These are phyloP conservation scores for Hericium coralloides DNA, from an alignment of 768 basidiomycete genomes.

Conservation along the genomic window DNA sequence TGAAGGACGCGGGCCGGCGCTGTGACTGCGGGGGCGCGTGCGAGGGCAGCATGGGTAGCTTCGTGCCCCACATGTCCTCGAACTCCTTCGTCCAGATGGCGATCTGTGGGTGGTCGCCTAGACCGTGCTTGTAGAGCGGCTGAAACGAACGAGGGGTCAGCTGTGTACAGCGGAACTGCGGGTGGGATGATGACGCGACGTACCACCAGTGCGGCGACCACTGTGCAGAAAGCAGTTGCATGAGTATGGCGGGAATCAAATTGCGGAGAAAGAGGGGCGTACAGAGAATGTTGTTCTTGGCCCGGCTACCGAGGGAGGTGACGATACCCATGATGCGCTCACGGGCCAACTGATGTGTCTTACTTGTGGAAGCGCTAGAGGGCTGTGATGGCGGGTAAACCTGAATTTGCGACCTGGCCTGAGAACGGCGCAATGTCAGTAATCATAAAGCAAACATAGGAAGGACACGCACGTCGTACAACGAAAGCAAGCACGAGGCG, in stretches of 20 bases:
- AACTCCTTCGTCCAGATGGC: slow-evolving; percentile 55
- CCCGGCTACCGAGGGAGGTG: slow-evolving; percentile 30
- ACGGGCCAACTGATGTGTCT: slow-evolving; percentile 26
- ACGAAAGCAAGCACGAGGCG: slow-evolving; percentile 55
- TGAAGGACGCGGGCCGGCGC: slow-evolving; percentile 1
- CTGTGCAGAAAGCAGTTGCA: slow-evolving; percentile 30
- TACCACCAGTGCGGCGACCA: neutral
- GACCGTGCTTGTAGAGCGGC: slow-evolving; percentile 60
- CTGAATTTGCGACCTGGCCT: neutral
- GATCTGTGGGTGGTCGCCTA: slow-evolving; percentile 44
- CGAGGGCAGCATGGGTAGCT: slow-evolving; percentile 25
- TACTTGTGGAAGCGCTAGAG: neutral
- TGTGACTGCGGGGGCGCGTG: neutral
- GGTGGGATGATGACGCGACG: no score
- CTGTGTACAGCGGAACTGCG: no score
- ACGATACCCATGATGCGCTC: slow-evolving; percentile 32
- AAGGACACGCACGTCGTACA: slow-evolving; percentile 46
- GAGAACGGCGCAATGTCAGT: neutral
- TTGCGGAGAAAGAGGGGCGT: slow-evolving; percentile 22
- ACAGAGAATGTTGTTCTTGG: slow-evolving; percentile 37
- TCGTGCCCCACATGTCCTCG: slow-evolving; percentile 58
- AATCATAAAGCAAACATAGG: neutral
- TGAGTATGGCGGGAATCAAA: slow-evolving; percentile 53
- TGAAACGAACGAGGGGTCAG: slow-evolving; percentile 16
- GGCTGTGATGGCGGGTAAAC: neutral